Evolutionary conservation across 768 basidiomycete species (phyloP).

Genomic region (Pulveroboletus sp.): DNA sequence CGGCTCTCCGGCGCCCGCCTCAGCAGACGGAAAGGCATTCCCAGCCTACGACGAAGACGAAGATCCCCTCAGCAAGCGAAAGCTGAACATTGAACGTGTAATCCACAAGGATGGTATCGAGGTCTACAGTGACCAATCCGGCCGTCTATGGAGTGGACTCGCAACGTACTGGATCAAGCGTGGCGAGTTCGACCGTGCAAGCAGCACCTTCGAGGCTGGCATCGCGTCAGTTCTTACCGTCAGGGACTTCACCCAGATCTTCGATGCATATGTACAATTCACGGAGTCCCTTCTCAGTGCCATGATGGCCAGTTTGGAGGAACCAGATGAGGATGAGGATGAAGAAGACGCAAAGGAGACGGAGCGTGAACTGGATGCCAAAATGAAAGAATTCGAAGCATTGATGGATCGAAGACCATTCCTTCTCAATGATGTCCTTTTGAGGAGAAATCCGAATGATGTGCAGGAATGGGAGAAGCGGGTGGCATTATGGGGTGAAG

Average conservation of each 20-base stretch:
- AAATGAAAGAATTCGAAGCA: conserved; percentile 91
- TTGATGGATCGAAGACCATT: conserved; percentile 95
- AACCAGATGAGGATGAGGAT: conserved; percentile 72
- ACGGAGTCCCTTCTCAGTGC: conserved; percentile 85
- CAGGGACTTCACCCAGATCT: conserved; percentile 96
- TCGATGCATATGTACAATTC: conserved; percentile 95
- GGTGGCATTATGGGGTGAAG: conserved; percentile 86
- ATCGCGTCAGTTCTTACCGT: conserved; percentile 83
- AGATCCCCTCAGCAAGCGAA: conserved; percentile 65
- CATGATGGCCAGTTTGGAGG: conserved; percentile 80
- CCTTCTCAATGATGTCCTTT: conserved; percentile 90
- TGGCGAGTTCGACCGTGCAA: conserved; percentile 89
- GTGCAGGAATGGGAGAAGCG: conserved; percentile 99
- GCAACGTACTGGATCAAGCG: conserved; percentile 99
- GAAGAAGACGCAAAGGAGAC: conserved; percentile 74
- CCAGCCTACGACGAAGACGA: conserved; percentile 74
- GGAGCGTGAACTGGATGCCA: conserved; percentile 77
- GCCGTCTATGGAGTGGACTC: conserved; percentile 91
- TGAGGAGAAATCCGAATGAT: conserved; percentile 93
- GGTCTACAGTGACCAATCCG: conserved; percentile 95
- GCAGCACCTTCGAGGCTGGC: conserved; percentile 83
- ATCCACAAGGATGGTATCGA: conserved; percentile 81
- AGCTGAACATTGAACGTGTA: conserved; percentile 83
- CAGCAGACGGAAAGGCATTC: conserved; percentile 46
- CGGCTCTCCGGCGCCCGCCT: conserved; percentile 56